Evolutionary conservation across 768 basidiomycete genomes (phyloP).

Genomic region (Hirschioporus abietinus): DNA sequence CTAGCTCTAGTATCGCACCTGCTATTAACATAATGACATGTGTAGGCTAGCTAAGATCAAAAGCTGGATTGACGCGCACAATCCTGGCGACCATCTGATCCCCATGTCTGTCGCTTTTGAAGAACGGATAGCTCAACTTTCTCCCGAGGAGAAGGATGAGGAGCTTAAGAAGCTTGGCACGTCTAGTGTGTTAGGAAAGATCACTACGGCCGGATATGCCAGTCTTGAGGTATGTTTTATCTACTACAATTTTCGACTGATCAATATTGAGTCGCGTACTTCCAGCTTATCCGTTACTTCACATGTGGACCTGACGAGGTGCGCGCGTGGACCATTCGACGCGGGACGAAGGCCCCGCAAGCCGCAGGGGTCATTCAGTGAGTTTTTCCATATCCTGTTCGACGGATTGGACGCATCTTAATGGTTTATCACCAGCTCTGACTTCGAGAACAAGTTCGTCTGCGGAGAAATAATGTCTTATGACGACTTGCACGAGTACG

Average conservation of each 20-base stretch:
- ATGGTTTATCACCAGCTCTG: conserved; percentile 63
- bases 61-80: conserved; percentile 94
- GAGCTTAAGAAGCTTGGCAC: conserved; percentile 76
- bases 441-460: conserved; percentile 97
- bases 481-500: conserved; percentile 85
- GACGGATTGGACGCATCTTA: conserved; percentile 90
- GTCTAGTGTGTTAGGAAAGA: conserved; percentile 77
- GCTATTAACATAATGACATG: conserved; percentile 4
- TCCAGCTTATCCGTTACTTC: conserved; percentile 88
- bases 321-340: conserved; percentile 95
- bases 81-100: conserved; percentile 92
- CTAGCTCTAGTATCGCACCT: neutral
- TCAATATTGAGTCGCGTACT: conserved; percentile 1
- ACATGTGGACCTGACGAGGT: conserved; percentile 97
- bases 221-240: conserved; percentile 64
- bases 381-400: conserved; percentile 26
- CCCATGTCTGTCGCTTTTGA: conserved; percentile 97
- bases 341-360: conserved; percentile 91
- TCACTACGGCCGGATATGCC: conserved; percentile 90
- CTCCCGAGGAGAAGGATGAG: conserved; percentile 66
- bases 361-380: conserved; percentile 98
- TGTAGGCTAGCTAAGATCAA: conserved; percentile 92
- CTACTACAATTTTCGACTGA: neutral
- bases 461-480: conserved; percentile 97
- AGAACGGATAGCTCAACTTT: conserved; percentile 69